Conservation (phyloP, 768 basidiomycete genomes). For the Leucogyrophana mollusca region DNA sequence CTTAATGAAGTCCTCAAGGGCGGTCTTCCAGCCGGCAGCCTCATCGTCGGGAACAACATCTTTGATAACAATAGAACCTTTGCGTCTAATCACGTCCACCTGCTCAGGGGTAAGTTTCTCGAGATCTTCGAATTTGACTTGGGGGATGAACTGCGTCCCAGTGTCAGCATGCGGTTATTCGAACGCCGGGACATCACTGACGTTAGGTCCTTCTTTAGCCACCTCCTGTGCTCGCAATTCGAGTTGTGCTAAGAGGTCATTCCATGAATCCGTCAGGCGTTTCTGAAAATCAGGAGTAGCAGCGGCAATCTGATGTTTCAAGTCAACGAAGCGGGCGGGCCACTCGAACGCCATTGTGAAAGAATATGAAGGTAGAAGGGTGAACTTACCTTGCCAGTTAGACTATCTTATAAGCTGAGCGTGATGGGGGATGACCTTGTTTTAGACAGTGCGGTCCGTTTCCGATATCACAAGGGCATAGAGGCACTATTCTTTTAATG, state of each 20-base stretch:
- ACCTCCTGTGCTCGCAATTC: constrained; percentile 44
- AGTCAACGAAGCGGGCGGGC: constrained; percentile 47
- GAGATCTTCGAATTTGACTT: constrained; percentile 57
- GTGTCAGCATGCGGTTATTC: neutral
- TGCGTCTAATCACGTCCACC: constrained; percentile 48
- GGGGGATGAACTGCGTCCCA: constrained; percentile 52
- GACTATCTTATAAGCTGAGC: constrained; percentile 12
- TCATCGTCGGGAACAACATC: constrained; percentile 57
- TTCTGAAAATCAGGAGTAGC: constrained; percentile 51
- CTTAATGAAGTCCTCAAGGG: constrained; percentile 54
- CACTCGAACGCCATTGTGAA: constrained; percentile 11
- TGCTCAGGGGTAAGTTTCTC: constrained; percentile 43
- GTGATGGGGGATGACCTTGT: neutral
- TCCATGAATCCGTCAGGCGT: constrained; percentile 54
- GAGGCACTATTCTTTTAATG: neutral
- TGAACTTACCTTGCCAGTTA: neutral
- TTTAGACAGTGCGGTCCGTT: neutral
- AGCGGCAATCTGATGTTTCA: constrained; percentile 57
- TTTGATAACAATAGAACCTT: constrained; percentile 60
- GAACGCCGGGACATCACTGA: constrained; percentile 24
- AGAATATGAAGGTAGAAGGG: neutral
- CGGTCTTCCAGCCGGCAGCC: constrained; percentile 57
- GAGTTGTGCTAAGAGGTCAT: constrained; percentile 53
- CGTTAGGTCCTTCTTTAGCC: constrained; percentile 46
- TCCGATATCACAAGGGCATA: constrained; percentile 4